These are phyloP conservation scores for Tolypocladium capitatum DNA, from an alignment of 2,329 filamentous ascomycete genomes.

Conservation along the genomic window DNA sequence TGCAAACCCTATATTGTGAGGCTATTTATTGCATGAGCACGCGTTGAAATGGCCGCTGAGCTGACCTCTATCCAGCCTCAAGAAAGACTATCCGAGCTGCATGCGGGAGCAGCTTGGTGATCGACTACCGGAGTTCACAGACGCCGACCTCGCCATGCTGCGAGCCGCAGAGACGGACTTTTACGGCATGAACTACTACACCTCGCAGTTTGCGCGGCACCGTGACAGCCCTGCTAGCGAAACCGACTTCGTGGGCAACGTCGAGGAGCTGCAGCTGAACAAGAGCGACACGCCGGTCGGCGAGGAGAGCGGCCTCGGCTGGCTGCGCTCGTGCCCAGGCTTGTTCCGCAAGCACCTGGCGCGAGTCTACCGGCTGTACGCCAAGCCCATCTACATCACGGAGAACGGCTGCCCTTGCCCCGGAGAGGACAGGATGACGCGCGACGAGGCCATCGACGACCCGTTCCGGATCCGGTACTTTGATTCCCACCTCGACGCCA, in stretches of 20 bases:
- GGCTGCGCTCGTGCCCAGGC: constrained; percentile 62
- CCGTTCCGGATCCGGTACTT: constrained; percentile 75
- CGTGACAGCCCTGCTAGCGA: constrained; percentile 44
- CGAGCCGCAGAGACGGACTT: constrained; percentile 71
- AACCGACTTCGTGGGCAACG: constrained; percentile 61
- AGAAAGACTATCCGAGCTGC: constrained; percentile 58
- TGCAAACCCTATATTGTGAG: constrained; percentile 24
- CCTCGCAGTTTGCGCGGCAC: constrained; percentile 74
- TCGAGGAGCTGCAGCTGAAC: constrained; percentile 58
- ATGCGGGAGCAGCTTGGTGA: constrained; percentile 73
- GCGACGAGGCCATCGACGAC: constrained; percentile 62
- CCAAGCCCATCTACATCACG: constrained; percentile 70
- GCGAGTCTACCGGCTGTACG: constrained; percentile 68
- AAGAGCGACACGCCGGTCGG: constrained; percentile 64
- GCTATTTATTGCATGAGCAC: no score
- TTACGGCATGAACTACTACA: constrained; percentile 93
- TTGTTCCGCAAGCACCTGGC: constrained; percentile 67
- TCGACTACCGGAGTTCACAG: constrained; percentile 61
- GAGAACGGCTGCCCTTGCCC: constrained; percentile 80
- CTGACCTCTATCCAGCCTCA: constrained; percentile 4
- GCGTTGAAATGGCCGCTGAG: not conserved
- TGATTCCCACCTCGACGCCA: constrained; percentile 59
- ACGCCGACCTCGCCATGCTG: constrained; percentile 58
- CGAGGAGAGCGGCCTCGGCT: constrained; percentile 67
- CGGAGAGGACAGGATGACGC: constrained; percentile 63